Percentiles rank a stretch among this genome's conserved stretches.
phyloP scores from a whole-genome alignment of 441 rosid genomes.

The Gossypium gossypioides region DNA sequence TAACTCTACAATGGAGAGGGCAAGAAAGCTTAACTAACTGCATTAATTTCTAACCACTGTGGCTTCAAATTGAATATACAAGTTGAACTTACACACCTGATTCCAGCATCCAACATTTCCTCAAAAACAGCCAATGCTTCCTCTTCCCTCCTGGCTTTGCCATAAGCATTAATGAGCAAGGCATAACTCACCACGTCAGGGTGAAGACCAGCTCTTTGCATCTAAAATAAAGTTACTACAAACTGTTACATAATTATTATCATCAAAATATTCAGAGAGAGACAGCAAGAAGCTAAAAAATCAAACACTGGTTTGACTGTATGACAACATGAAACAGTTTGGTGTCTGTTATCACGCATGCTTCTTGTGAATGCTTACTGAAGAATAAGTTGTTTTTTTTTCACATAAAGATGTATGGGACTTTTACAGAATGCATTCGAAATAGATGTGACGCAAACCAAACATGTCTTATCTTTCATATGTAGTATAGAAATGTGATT shows the following conservation, averaged over 20 bases:
- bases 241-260: constrained; percentile 16
- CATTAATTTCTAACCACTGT: not conserved
- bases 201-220: constrained; percentile 76
- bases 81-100: constrained; percentile 41
- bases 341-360: not conserved
- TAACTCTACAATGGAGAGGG: not conserved
- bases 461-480: not conserved
- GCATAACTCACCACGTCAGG: constrained; percentile 93
- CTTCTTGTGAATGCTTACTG: not conserved
- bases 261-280: constrained; percentile 8
- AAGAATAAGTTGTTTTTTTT: not conserved
- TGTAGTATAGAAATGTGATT: not conserved
- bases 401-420: not conserved
- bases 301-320: not conserved
- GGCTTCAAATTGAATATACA: not conserved
- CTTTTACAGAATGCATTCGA: not conserved
- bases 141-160: constrained; percentile 85
- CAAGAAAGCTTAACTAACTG: not conserved
- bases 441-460: not conserved
- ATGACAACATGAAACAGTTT: not conserved
- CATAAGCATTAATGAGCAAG: constrained; percentile 79
- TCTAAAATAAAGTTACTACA: constrained; percentile 37
- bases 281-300: not conserved
- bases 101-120: constrained; percentile 93
- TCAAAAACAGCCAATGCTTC: constrained; percentile 96